Percentiles rank a stretch among this genome's conserved stretches.
phyloP scores from a whole-genome alignment of 495 filamentous ascomycete species.

The Aspergillus wentii region DNA sequence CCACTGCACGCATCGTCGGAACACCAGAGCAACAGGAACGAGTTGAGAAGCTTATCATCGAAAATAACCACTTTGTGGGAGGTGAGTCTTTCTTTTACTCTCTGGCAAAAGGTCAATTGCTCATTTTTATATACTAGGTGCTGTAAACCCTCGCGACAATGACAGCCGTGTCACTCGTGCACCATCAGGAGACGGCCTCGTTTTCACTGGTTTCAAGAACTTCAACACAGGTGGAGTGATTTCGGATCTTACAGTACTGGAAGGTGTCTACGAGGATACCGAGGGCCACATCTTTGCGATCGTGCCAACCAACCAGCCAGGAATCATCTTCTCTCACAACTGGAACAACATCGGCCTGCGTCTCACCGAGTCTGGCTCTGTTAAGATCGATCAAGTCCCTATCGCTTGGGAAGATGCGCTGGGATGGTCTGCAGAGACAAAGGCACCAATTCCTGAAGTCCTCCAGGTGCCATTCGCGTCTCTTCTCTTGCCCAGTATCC shows the following conservation, averaged over 20 bases:
- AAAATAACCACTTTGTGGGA: conserved; percentile 46
- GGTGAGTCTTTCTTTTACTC: too few relatives aligned
- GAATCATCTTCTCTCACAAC: conserved; percentile 42
- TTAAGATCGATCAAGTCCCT: conserved; percentile 38
- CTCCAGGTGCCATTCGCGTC: conserved; percentile 38
- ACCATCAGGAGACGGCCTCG: conserved; percentile 32
- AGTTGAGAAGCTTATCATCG: conserved; percentile 38
- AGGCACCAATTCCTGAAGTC: conserved; percentile 27
- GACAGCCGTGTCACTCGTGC: conserved; percentile 45
- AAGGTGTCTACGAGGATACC: conserved; percentile 40
- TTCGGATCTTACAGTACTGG: conserved; percentile 46
- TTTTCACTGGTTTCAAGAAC: conserved; percentile 46
- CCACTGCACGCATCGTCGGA: conserved; percentile 40
- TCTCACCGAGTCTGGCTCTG: conserved; percentile 46
- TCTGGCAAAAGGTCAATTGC: too few relatives aligned
- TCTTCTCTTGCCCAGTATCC: conserved; percentile 27
- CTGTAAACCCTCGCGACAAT: conserved; percentile 48
- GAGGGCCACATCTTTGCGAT: conserved; percentile 47
- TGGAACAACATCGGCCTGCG: conserved; percentile 50
- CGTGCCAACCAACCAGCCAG: conserved; percentile 36
- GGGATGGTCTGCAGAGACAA: conserved; percentile 35
- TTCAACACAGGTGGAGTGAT: conserved; percentile 50
- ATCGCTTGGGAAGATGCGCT: conserved; percentile 44
- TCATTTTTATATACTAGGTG: too few relatives aligned
- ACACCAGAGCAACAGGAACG: conserved; percentile 39